Percentiles rank a stretch among this genome's conserved stretches.
phyloP scores from a whole-genome alignment of 331 rosid genomes.

The Saraca asoca region DNA sequence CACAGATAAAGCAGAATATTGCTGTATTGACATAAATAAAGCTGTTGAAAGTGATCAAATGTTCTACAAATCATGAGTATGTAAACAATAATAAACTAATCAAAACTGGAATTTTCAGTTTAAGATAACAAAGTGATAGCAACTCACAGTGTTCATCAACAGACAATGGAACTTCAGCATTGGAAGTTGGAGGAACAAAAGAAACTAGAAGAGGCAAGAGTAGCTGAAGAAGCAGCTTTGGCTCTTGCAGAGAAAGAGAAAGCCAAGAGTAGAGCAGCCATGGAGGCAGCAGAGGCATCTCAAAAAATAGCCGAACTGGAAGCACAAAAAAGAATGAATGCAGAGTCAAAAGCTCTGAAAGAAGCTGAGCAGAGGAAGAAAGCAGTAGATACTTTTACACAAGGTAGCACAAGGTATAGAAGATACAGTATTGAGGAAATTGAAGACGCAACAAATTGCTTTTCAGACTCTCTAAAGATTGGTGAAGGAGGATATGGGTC shows the following conservation, averaged over 20 bases:
- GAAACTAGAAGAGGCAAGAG: constrained; percentile 48
- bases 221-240: constrained; percentile 61
- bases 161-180: constrained; percentile 62
- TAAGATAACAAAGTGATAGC: too few relatives aligned
- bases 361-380: constrained; percentile 41
- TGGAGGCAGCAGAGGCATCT: constrained; percentile 67
- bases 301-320: constrained; percentile 53
- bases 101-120: too few relatives aligned
- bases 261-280: constrained; percentile 50
- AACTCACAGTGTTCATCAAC: too few relatives aligned
- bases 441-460: constrained; percentile 43
- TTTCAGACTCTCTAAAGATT: constrained; percentile 35
- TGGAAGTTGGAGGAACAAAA: constrained; percentile 65
- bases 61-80: too few relatives aligned
- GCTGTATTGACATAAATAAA: too few relatives aligned
- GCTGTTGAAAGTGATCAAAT: too few relatives aligned
- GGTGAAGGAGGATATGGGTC: constrained; percentile 58
- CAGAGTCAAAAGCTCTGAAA: constrained; percentile 43
- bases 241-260: constrained; percentile 60
- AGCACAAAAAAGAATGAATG: constrained; percentile 52
- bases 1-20: too few relatives aligned
- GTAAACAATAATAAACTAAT: too few relatives aligned
- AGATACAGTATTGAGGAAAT: constrained; percentile 48
- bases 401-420: constrained; percentile 48
- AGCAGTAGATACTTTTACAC: too few relatives aligned